A percentile compares a stretch with the other conserved stretches of the same genome.
phyloP scores from a whole-genome alignment of 768 basidiomycete genomes.

The Phanerochaete carnosa region DNA sequence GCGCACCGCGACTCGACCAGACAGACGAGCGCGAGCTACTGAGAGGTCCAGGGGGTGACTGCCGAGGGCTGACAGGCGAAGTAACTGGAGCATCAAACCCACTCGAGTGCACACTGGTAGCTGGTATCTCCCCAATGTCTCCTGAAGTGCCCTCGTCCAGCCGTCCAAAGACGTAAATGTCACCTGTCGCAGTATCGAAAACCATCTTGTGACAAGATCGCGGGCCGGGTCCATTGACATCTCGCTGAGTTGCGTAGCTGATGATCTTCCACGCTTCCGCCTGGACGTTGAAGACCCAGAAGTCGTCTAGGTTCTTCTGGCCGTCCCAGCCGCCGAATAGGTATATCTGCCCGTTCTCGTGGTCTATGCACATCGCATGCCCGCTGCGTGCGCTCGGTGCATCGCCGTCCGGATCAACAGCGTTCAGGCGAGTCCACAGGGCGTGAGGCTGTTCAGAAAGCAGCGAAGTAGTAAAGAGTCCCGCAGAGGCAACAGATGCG shows the following conservation, averaged over 20 bases:
- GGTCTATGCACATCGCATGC: slow-evolving; percentile 80
- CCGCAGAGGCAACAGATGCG: slow-evolving; percentile 42
- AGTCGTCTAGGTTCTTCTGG: slow-evolving; percentile 67
- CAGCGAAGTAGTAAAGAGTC: slow-evolving; percentile 62
- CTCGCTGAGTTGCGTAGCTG: slow-evolving; percentile 49
- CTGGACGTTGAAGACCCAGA: slow-evolving; percentile 68
- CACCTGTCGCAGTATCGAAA: slow-evolving; percentile 67
- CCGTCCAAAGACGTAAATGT: slow-evolving; percentile 72
- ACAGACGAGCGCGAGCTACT: not conserved
- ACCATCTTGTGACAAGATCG: slow-evolving; percentile 82
- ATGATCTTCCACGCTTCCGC: slow-evolving; percentile 61
- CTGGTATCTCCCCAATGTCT: not conserved
- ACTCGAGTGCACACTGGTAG: not conserved
- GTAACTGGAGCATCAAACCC: not conserved
- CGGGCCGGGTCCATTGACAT: slow-evolving; percentile 64
- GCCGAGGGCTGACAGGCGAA: not conserved
- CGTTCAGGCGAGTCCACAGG: slow-evolving; percentile 57
- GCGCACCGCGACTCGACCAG: slow-evolving; percentile 44
- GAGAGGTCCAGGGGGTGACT: not conserved
- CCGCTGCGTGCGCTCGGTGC: slow-evolving; percentile 68
- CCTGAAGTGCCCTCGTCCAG: slow-evolving; percentile 51
- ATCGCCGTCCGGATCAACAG: slow-evolving; percentile 63
- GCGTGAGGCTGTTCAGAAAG: slow-evolving; percentile 55
- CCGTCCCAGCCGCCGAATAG: slow-evolving; percentile 83
- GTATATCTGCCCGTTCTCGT: slow-evolving; percentile 59